Conservation (phyloP, 2,329 filamentous ascomycete genomes). For the Diaporthe aspalathi region DNA sequence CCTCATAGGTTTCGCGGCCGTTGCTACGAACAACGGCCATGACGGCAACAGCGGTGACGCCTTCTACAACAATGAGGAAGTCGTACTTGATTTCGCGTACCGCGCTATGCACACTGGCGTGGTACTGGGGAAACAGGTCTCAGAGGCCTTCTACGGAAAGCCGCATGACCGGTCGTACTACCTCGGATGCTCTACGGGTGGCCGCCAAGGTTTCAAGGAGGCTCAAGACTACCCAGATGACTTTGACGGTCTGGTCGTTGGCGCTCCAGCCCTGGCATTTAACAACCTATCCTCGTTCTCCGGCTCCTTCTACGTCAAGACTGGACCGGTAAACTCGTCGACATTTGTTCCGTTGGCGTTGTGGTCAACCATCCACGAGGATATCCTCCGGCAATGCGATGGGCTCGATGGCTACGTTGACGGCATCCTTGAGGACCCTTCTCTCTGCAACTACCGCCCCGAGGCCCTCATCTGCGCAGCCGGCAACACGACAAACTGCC, state of each 20-base stretch:
- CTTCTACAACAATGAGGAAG: conserved; percentile 52
- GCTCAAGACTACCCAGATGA: conserved; percentile 64
- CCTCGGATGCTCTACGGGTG: conserved; percentile 68
- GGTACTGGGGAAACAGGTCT: conserved; percentile 58
- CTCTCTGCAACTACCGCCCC: conserved; percentile 54
- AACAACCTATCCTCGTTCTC: conserved; percentile 57
- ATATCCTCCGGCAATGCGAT: conserved; percentile 64
- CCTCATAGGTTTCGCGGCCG: conserved; percentile 52
- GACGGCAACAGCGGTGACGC: conserved; percentile 53
- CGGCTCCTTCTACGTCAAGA: conserved; percentile 60
- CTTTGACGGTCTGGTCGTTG: conserved; percentile 68
- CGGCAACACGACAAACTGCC: conserved; percentile 44
- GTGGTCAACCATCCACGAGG: conserved; percentile 57
- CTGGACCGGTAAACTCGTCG: conserved; percentile 54
- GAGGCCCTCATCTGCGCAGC: conserved; percentile 48
- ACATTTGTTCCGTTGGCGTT: conserved; percentile 42
- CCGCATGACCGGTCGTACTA: conserved; percentile 62
- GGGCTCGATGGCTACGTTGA: conserved; percentile 60
- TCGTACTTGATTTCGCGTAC: conserved; percentile 52
- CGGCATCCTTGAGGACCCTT: conserved; percentile 60
- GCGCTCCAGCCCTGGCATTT: conserved; percentile 62
- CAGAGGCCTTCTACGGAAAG: conserved; percentile 59
- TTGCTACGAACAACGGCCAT: conserved; percentile 63
- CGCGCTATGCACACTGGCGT: conserved; percentile 61
- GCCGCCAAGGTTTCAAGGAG: conserved; percentile 66